Evolutionary conservation across 179 eudicot genomes (phyloP), one percentile per base, ranked within the genome.

Genomic region (Amaranthus tricolor): DNA sequence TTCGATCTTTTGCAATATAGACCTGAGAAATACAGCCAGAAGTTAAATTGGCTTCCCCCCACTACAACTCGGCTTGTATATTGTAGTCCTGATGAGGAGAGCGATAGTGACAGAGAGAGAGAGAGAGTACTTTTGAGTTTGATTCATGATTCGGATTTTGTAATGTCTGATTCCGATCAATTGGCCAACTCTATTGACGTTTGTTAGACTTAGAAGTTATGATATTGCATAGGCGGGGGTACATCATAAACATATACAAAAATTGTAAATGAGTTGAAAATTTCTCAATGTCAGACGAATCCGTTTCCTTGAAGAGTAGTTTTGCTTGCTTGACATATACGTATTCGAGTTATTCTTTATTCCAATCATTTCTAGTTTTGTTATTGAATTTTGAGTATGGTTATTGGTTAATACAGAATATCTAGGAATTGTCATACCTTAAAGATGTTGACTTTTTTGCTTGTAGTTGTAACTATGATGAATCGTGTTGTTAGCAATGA

Each of bases 221-320:
- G 55, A 50, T 62, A 50, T 55, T 61, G 62, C 51, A 6, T 24
- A 51, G 9, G 40, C 20, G 44, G 53, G 74, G 45, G 12, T 73
- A 69, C 57, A 73, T 56, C 65, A 55, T 68, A 43, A 20, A 58
- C 8, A 2, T 60, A 48, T 31, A 61, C 57, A 17, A 44, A 60
- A 47, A 72, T 31, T 77, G 78, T 81, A 76, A 77, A 81, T 81
- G 77, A 81, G 72, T 54, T 72, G 50, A 56, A 48, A 59, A 51
- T 5, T 24, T 5, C 11, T 21, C 7, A 4, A 21, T 21, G 21
- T 53, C 21, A 53, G 11, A 31, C 24, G 52, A 49, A 20, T 54
- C 7, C 16, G 45, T 43, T 43, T 15, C 11, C 50, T 64, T 64
- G 50, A 15, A 44, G 9, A 43, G 68, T 64, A 44, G 51, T 64